A percentile compares a stretch with the other conserved stretches of the same genome.
phyloP scores from a whole-genome alignment of 192 early-diverging fungal species.

The Mortierella antarctica region DNA sequence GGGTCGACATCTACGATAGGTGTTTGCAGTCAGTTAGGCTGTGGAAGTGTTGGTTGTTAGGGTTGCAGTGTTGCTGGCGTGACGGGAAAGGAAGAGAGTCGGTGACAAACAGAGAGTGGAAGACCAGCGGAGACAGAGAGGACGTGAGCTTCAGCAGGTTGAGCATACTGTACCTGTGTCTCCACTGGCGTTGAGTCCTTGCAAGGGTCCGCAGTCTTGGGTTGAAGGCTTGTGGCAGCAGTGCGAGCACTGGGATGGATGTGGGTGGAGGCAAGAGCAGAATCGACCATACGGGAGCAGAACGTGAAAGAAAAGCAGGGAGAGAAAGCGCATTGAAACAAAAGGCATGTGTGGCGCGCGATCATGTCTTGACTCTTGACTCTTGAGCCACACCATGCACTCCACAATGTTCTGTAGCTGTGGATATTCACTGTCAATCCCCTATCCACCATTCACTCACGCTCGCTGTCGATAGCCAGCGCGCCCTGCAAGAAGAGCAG shows the following conservation, averaged over 20 bases:
- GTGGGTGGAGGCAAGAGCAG: neutral
- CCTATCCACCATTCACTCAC: too few species aligned
- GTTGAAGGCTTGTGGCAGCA: neutral
- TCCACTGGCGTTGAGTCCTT: too few species aligned
- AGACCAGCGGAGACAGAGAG: neutral
- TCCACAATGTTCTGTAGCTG: too few species aligned
- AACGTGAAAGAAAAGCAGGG: neutral
- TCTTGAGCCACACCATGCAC: too few species aligned
- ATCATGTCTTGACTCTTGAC: too few species aligned
- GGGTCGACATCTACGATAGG: conserved; percentile 8
- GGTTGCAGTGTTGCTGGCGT: neutral
- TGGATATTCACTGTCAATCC: too few species aligned
- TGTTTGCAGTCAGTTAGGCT: neutral
- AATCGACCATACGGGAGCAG: neutral
- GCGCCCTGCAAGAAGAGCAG: too few species aligned
- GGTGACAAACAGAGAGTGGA: neutral
- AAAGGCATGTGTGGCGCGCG: too few species aligned
- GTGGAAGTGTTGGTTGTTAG: neutral
- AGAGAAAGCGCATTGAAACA: neutral
- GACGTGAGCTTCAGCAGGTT: neutral
- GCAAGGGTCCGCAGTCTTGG: too few species aligned
- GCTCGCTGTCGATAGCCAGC: too few species aligned
- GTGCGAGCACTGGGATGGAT: neutral
- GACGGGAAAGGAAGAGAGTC: neutral
- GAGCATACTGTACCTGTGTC: too few species aligned